Base-by-base conservation (phyloP, 495 filamentous ascomycete species). In the Penicillium turbatum region DNA sequence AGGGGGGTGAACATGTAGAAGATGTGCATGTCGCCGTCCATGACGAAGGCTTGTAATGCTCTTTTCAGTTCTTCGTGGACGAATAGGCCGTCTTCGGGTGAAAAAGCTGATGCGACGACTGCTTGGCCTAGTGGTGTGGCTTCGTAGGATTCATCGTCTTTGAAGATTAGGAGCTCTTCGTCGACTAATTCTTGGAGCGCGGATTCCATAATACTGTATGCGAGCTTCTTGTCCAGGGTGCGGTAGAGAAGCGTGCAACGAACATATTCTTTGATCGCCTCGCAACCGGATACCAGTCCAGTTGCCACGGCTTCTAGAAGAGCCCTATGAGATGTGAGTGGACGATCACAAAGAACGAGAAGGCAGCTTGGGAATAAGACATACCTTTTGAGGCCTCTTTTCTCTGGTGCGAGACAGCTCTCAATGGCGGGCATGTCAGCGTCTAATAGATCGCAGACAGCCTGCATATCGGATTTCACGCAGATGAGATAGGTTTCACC, bases 21-120 rank as follows among this genome's bases (percentile, higher is more conserved):
- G 34, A 90, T 77, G 60, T 93, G 89, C 85, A 93, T 85, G 42
- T 93, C 89, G 15, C 86, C 86, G 60, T 90, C 87, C 80, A 93
- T 83, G 15, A 90, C 88, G 53, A 93, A 93, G 6, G 83, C 86
- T 42, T 80, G 74, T 3, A 92, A 65, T 1, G 89, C 86, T 53
- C 78, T 75, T 51, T 75, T 75, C 48, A 92, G 72, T 59, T 92
- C 89, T 41, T 80, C 73, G 56, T 90, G 74, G 7, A 92, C 74
- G 59, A 90, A 92, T 0, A 89, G 65, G 2, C 89, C 89, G 60
- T 92, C 89, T 53, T 88, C 85, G 0, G 88, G 89, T 6, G 85
- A 78, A 31, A 93, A 76, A 0, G 82, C 81, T 1, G 88, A 89
- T 4, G 83, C 80, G 21, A 93, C 87, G 21, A 87, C 81, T 0